These are phyloP conservation scores for Stagonosporopsis chrysanthemi DNA, from an alignment of 2,329 filamentous ascomycete species.

Conservation along the genomic window DNA sequence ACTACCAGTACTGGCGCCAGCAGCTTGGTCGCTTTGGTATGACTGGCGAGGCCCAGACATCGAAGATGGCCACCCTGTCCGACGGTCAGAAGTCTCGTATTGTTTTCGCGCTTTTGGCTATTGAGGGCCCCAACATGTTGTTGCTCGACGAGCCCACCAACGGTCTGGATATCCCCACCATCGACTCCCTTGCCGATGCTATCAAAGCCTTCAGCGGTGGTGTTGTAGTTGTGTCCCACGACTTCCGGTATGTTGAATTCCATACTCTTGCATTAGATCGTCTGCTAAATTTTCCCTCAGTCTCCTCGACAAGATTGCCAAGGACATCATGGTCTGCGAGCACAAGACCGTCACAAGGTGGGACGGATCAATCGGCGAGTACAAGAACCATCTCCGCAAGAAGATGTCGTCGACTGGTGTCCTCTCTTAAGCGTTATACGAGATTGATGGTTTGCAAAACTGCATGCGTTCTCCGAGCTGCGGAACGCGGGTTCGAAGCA, in stretches of 20 bases:
- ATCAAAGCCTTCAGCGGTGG: slow-evolving; percentile 96
- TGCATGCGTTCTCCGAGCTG: slow-evolving; percentile 39
- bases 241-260: slow-evolving; percentile 79
- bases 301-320: slow-evolving; percentile 98
- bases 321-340: slow-evolving; percentile 99
- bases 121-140: slow-evolving; percentile 97
- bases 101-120: slow-evolving; percentile 94
- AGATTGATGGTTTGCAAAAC: slow-evolving; percentile 27
- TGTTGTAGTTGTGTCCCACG: slow-evolving; percentile 98
- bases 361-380: slow-evolving; percentile 88
- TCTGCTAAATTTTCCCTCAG: slow-evolving; percentile 60
- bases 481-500: slow-evolving; percentile 31
- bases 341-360: slow-evolving; percentile 92
- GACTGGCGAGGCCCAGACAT: slow-evolving; percentile 90
- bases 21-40: slow-evolving; percentile 95
- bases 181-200: slow-evolving; percentile 95
- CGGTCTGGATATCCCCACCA: slow-evolving; percentile 98
- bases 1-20: slow-evolving; percentile 99
- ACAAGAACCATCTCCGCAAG: slow-evolving; percentile 99
- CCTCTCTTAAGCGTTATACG: slow-evolving; percentile 65
- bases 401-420: slow-evolving; percentile 94
- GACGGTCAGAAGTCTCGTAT: slow-evolving; percentile 98
- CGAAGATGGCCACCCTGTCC: slow-evolving; percentile 96
- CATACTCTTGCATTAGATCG: not conserved
- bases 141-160: slow-evolving; percentile 98